Evolutionary conservation across 208 protist species (phyloP).

Genomic region (Leishmania mexicana): DNA sequence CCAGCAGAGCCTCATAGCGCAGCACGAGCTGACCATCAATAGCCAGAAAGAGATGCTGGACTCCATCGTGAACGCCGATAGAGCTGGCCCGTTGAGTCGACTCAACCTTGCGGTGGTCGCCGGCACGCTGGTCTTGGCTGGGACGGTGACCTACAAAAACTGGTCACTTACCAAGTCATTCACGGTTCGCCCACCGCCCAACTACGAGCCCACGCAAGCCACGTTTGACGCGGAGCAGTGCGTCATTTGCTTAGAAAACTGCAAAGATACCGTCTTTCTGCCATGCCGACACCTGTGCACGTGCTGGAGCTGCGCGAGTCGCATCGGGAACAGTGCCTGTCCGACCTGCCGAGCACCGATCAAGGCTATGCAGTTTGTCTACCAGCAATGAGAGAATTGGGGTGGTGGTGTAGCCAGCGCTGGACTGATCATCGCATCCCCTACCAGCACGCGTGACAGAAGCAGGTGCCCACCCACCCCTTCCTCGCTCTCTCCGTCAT

Average conservation of each 20-base stretch:
- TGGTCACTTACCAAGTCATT: constrained; percentile 3
- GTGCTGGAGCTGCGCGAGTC: constrained; percentile 67
- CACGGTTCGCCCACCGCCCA: constrained; percentile 36
- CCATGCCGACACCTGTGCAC: constrained; percentile 73
- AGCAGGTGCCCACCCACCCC: neutral
- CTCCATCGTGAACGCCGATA: constrained; percentile 21
- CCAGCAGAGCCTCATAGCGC: constrained; percentile 65
- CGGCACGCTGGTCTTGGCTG: constrained; percentile 21
- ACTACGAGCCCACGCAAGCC: constrained; percentile 55
- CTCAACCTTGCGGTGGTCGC: constrained; percentile 21
- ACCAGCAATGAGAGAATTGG: constrained; percentile 32
- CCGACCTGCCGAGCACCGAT: constrained; percentile 52
- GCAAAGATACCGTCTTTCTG: constrained; percentile 68
- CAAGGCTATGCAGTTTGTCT: constrained; percentile 58
- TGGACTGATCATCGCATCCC: too few species aligned
- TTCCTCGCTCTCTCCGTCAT: neutral
- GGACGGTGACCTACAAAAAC: constrained; percentile 37
- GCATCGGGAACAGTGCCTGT: constrained; percentile 33
- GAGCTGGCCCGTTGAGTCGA: neutral
- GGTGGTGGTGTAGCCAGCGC: neutral
- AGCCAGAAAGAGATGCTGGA: constrained; percentile 65
- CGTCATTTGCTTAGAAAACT: constrained; percentile 62
- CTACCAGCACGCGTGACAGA: neutral
- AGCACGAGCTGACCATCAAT: constrained; percentile 60
- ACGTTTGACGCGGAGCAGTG: constrained; percentile 67